Conservation (phyloP, 768 basidiomycete species). For the Tephrocybe sp. region DNA sequence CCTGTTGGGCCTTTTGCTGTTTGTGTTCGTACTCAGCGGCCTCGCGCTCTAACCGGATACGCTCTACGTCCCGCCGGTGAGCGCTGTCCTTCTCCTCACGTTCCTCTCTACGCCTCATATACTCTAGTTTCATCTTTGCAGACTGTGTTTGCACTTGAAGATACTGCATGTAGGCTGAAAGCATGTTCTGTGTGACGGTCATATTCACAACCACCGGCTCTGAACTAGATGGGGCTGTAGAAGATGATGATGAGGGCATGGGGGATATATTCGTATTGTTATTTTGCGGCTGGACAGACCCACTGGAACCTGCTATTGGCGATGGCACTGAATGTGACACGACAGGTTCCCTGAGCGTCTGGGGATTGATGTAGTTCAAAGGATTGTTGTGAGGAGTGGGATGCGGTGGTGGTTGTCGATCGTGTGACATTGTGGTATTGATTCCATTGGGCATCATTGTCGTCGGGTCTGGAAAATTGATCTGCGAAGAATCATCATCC, state of each 20-base stretch:
- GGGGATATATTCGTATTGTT: constrained; percentile 11
- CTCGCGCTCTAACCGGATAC: constrained; percentile 53
- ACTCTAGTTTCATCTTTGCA: constrained; percentile 67
- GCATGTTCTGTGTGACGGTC: constrained; percentile 53
- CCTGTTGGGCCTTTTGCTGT: constrained; percentile 44
- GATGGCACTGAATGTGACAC: constrained; percentile 23
- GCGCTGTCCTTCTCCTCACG: constrained; percentile 61
- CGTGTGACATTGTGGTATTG: constrained; percentile 25
- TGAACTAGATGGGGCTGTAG: constrained; percentile 18
- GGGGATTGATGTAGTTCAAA: constrained; percentile 34
- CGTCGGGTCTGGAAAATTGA: constrained; percentile 40
- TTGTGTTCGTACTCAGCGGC: constrained; percentile 52
- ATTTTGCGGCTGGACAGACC: constrained; percentile 15
- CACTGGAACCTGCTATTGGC: constrained; percentile 21
- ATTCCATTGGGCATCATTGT: constrained; percentile 30
- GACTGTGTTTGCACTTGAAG: constrained; percentile 69
- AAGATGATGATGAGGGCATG: constrained; percentile 14
- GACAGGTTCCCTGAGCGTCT: constrained; percentile 34
- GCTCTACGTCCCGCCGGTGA: constrained; percentile 50
- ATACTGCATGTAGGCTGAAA: constrained; percentile 55
- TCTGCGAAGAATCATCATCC: constrained; percentile 46
- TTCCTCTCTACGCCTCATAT: constrained; percentile 63
- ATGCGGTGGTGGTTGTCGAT: constrained; percentile 32
- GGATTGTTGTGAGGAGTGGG: too few species aligned
- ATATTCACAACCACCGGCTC: constrained; percentile 48